phyloP scores from a whole-genome alignment of 305 asterid species.

The Rubia balearica region DNA sequence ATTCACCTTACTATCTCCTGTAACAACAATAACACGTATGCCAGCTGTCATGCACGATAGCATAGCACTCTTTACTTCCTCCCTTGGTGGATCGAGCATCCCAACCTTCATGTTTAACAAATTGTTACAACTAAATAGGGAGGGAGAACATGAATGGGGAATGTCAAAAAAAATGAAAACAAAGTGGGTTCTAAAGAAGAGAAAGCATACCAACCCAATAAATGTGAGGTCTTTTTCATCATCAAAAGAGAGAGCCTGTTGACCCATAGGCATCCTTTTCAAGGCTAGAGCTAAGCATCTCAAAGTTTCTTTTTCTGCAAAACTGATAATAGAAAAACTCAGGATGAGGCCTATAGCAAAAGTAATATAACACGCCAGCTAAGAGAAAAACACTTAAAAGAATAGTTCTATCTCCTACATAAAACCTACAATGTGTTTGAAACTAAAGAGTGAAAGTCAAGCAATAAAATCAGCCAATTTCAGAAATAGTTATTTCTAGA shows the following conservation, averaged over 20 bases:
- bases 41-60: slow-evolving; percentile 98
- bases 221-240: slow-evolving; percentile 94
- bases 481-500: neutral
- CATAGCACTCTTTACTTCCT: slow-evolving; percentile 88
- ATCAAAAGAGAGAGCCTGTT: slow-evolving; percentile 69
- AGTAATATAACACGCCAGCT: neutral
- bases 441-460: neutral
- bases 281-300: slow-evolving; percentile 93
- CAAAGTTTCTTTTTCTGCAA: slow-evolving; percentile 94
- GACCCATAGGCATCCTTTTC: slow-evolving; percentile 89
- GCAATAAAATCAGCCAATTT: neutral
- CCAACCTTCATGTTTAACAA: slow-evolving; percentile 59
- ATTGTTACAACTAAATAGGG: slow-evolving; percentile 14
- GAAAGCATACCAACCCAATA: slow-evolving; percentile 99
- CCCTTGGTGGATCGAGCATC: slow-evolving; percentile 99
- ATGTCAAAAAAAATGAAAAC: neutral
- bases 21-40: slow-evolving; percentile 94
- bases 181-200: slow-evolving; percentile 31
- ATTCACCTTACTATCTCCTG: slow-evolving; percentile 98
- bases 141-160: neutral
- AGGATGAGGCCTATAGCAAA: slow-evolving; percentile 20
- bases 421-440: neutral
- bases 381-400: neutral
- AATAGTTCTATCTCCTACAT: neutral
- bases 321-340: slow-evolving; percentile 45